Conservation (phyloP, 1,284 basidiomycete species). For the Moesziomyces sp. region DNA sequence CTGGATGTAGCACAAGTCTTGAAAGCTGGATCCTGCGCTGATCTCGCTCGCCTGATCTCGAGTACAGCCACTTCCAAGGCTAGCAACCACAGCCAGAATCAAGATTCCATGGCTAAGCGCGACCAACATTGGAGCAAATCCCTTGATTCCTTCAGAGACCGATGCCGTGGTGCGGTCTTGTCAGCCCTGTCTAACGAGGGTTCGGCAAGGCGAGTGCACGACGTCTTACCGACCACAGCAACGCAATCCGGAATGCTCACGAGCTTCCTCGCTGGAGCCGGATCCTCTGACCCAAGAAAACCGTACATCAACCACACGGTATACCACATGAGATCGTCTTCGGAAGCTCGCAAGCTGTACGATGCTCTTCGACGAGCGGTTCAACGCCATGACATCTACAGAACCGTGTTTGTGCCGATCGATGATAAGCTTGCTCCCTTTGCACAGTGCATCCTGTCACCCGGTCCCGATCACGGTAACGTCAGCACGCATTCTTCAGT, state of each 20-base stretch:
- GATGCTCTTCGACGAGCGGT: slow-evolving; percentile 1
- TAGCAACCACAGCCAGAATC: too few relatives aligned
- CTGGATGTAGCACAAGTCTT: slow-evolving; percentile 1
- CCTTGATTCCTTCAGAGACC: not conserved
- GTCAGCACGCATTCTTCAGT: not conserved
- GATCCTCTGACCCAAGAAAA: not conserved
- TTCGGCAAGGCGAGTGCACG: not conserved
- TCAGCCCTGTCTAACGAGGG: not conserved
- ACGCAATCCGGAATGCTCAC: slow-evolving; percentile 36
- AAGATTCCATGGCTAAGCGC: not conserved
- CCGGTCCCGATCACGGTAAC: slow-evolving; percentile 3
- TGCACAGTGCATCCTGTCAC: slow-evolving; percentile 22
- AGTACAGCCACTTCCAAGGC: not conserved
- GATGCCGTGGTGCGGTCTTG: not conserved
- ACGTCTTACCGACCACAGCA: slow-evolving; percentile 15
- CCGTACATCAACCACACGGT: slow-evolving; percentile 7
- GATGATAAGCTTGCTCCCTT: slow-evolving; percentile 29
- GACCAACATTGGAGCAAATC: not conserved
- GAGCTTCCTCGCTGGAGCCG: slow-evolving; percentile 13
- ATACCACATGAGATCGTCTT: not conserved
- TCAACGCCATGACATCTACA: slow-evolving; percentile 5
- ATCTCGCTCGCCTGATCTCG: slow-evolving; percentile 8
- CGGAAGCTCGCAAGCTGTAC: slow-evolving; percentile 5
- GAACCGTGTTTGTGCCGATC: slow-evolving; percentile 19
- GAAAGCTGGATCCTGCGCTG: slow-evolving; percentile 4